phyloP scores from a whole-genome alignment of 139 green algal species.

The Closterium sp. region DNA sequence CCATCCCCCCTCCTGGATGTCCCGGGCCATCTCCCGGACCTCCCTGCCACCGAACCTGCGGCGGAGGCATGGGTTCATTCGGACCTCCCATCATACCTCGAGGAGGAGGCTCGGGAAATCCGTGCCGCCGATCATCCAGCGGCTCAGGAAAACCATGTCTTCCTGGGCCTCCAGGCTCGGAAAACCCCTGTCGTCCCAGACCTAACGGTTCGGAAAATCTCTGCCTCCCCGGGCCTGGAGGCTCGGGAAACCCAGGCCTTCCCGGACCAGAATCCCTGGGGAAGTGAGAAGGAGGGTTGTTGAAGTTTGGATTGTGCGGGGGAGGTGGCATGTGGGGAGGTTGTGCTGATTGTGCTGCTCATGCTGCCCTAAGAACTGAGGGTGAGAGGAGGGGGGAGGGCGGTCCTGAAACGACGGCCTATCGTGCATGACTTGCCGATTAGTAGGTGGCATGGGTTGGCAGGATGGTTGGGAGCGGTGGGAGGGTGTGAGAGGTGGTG shows the following conservation, averaged over 20 bases:
- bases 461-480: neutral
- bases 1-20: neutral
- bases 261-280: neutral
- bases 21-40: neutral
- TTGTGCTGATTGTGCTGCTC: neutral
- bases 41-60: neutral
- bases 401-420: neutral
- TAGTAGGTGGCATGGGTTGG: neutral
- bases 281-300: neutral
- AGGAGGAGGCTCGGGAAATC: neutral
- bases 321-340: neutral
- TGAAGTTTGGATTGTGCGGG: neutral
- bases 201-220: neutral
- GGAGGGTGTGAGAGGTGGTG: neutral
- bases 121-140: neutral
- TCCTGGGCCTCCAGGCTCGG: neutral
- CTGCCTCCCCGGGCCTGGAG: neutral
- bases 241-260: neutral
- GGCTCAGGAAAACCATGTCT: neutral
- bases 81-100: neutral
- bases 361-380: neutral
- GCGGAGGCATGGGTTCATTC: neutral
- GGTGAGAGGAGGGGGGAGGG: neutral
- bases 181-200: neutral
- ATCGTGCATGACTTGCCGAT: neutral